Percentiles rank a stretch among this genome's conserved stretches.
Conservation (phyloP, 169 alveolate genomes). For the Theileria orientalis region DNA sequence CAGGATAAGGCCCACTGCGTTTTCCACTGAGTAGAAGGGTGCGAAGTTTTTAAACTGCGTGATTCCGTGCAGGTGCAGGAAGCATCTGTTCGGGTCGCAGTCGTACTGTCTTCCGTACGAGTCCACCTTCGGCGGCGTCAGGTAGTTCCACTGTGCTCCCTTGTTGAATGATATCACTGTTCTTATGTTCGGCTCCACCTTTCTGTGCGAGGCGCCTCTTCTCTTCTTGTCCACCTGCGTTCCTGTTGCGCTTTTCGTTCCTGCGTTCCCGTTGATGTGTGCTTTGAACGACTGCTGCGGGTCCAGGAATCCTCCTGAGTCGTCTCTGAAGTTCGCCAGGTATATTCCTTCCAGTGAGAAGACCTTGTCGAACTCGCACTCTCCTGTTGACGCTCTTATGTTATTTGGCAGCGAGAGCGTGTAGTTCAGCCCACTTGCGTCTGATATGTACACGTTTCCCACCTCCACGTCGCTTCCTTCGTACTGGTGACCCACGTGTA, state of each 20-base stretch:
- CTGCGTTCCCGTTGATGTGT: constrained; percentile 10
- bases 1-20: constrained; percentile 95
- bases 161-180: constrained; percentile 95
- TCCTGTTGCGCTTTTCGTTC: constrained; percentile 23
- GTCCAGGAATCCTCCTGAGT: constrained; percentile 65
- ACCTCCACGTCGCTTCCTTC: constrained; percentile 77
- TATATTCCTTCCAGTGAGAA: constrained; percentile 94
- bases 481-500: constrained; percentile 93
- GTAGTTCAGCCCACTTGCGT: constrained; percentile 91
- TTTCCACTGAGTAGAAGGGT: constrained; percentile 93
- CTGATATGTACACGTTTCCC: constrained; percentile 95
- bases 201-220: constrained; percentile 58
- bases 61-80: constrained; percentile 91
- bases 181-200: constrained; percentile 76
- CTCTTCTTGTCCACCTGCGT: constrained; percentile 64
- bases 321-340: constrained; percentile 91
- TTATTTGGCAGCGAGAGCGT: constrained; percentile 89
- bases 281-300: constrained; percentile 40
- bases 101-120: constrained; percentile 87
- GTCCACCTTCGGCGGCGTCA: constrained; percentile 93
- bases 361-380: constrained; percentile 94
- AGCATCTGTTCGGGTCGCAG: constrained; percentile 90
- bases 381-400: constrained; percentile 87
- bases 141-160: constrained; percentile 95
- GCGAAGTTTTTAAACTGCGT: constrained; percentile 86